These are phyloP conservation scores for Conringia planisiliqua DNA, from an alignment of 345 rosid genomes.

Conservation along the genomic window DNA sequence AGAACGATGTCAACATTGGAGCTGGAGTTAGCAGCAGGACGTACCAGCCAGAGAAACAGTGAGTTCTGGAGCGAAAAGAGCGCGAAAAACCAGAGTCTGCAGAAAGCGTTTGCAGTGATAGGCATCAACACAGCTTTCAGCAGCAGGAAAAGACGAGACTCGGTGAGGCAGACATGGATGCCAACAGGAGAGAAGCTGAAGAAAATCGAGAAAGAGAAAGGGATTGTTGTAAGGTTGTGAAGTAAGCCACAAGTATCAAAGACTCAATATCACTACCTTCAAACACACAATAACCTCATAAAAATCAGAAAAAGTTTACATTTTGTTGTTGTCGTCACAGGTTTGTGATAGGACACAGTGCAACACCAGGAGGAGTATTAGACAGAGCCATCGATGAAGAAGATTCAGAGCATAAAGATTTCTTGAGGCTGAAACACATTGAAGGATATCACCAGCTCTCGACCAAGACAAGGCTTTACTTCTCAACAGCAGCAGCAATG, in stretches of 20 bases:
- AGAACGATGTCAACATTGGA: slow-evolving; percentile 63
- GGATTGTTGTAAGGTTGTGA: slow-evolving; percentile 59
- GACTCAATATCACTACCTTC: neutral
- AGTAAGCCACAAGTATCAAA: slow-evolving; percentile 26
- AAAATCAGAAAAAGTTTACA: neutral
- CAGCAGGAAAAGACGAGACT: slow-evolving; percentile 78
- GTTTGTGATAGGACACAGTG: slow-evolving; percentile 89
- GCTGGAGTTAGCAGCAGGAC: slow-evolving; percentile 58
- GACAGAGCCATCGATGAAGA: slow-evolving; percentile 76
- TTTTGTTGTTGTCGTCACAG: neutral
- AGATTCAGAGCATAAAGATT: slow-evolving; percentile 59
- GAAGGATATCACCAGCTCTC: slow-evolving; percentile 88
- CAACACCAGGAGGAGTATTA: slow-evolving; percentile 69
- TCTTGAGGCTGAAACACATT: slow-evolving; percentile 73
- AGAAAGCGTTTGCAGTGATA: slow-evolving; percentile 71
- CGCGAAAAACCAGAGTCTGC: slow-evolving; percentile 44
- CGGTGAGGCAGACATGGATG: slow-evolving; percentile 80
- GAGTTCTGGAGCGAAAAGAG: slow-evolving; percentile 17
- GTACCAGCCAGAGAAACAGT: slow-evolving; percentile 26
- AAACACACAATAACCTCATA: neutral
- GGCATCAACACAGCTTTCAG: slow-evolving; percentile 94
- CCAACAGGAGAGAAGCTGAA: slow-evolving; percentile 68
- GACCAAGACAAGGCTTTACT: slow-evolving; percentile 71
- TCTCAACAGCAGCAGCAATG: slow-evolving; percentile 67
- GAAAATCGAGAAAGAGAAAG: slow-evolving; percentile 77